phyloP scores from a whole-genome alignment of 1,139 yeast genomes.

The Hyphopichia buzzinii region DNA sequence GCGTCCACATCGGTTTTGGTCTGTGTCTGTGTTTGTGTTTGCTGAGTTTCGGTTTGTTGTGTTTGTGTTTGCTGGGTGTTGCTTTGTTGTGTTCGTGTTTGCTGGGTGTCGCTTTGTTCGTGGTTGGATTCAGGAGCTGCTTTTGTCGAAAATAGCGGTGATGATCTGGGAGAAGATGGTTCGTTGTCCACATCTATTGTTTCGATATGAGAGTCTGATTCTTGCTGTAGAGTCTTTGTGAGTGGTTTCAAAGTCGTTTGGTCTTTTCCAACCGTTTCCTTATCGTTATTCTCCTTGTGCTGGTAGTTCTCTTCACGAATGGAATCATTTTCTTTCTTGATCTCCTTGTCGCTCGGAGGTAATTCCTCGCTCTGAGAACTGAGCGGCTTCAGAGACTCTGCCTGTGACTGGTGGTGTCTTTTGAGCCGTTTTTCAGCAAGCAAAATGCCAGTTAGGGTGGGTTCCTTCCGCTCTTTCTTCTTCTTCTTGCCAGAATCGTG shows the following conservation, averaged over 20 bases:
- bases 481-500: constrained; percentile 21
- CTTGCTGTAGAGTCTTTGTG: neutral
- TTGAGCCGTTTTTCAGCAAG: constrained; percentile 32
- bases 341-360: neutral
- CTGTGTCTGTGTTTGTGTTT: neutral
- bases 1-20: neutral
- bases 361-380: neutral
- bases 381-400: neutral
- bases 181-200: neutral
- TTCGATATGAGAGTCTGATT: neutral
- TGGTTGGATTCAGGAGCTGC: neutral
- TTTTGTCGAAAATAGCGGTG: neutral
- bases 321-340: too few relatives aligned
- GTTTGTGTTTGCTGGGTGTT: neutral
- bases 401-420: constrained; percentile 6
- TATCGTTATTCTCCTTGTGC: too few relatives aligned
- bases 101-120: neutral
- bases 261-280: neutral
- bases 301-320: too few relatives aligned
- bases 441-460: constrained; percentile 30
- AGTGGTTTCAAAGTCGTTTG: neutral
- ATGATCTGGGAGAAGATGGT: neutral
- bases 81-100: neutral
- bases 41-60: neutral
- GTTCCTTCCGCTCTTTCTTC: constrained; percentile 19